Evolutionary conservation across 2,329 filamentous ascomycete genomes (phyloP).

Genomic region (Neonectria magnoliae): DNA sequence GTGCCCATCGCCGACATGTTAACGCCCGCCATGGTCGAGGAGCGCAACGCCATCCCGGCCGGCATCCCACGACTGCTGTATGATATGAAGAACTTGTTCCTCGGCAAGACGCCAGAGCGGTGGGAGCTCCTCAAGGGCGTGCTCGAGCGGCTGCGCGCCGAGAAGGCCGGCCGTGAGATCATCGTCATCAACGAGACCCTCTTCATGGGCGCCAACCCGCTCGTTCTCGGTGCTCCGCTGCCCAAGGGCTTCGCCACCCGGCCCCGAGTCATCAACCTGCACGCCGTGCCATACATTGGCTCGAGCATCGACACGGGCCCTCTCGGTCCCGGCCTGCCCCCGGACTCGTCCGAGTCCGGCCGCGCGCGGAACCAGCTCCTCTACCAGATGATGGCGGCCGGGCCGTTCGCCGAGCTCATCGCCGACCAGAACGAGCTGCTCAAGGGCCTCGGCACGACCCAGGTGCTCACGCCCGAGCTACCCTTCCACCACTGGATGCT

Average conservation of each 20-base stretch:
- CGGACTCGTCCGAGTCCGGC: slow-evolving; percentile 50
- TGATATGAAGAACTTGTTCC: slow-evolving; percentile 41
- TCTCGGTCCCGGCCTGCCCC: slow-evolving; percentile 51
- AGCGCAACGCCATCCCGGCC: slow-evolving; percentile 27
- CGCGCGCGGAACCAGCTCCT: slow-evolving; percentile 47
- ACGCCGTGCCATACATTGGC: slow-evolving; percentile 49
- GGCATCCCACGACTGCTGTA: slow-evolving; percentile 44
- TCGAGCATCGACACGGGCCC: slow-evolving; percentile 52
- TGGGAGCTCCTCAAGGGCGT: slow-evolving; percentile 47
- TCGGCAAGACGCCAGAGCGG: slow-evolving; percentile 44
- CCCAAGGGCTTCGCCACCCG: slow-evolving; percentile 49
- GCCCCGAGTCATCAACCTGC: slow-evolving; percentile 52
- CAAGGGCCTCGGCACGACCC: slow-evolving; percentile 43
- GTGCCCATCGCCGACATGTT: slow-evolving; percentile 31
- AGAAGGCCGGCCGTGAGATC: slow-evolving; percentile 50
- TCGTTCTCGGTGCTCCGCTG: slow-evolving; percentile 50
- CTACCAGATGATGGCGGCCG: slow-evolving; percentile 35
- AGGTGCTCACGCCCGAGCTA: slow-evolving; percentile 21
- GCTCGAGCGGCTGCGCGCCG: slow-evolving; percentile 47
- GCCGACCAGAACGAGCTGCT: slow-evolving; percentile 40
- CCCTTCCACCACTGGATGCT: slow-evolving; percentile 44
- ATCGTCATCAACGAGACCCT: slow-evolving; percentile 55
- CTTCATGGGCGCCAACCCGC: slow-evolving; percentile 51
- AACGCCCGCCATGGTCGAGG: slow-evolving; percentile 32
- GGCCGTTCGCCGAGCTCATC: slow-evolving; percentile 36